Evolutionary conservation across 2,329 filamentous ascomycete genomes (phyloP), one percentile per base, ranked within the genome.

Genomic region (Talaromyces albobiverticillius): DNA sequence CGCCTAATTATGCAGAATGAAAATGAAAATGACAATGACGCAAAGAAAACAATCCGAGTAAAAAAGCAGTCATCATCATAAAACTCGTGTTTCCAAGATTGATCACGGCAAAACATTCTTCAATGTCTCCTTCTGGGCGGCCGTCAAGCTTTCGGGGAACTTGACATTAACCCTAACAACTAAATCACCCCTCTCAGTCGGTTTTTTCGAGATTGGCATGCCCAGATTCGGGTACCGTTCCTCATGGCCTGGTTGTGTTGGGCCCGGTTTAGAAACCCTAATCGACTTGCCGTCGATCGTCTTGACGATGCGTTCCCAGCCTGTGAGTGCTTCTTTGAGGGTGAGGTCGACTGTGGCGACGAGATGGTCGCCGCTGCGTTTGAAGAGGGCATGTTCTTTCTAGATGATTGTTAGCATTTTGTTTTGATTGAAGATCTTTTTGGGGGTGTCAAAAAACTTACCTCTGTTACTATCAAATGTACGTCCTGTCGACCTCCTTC

Each of bases 401-500:
- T 95, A 62, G 60, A 1, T 6, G 4, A 29, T 43, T 23, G 42
- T 55, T 55, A 55, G 42, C 18, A 18, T 48, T 1, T 13, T 83
- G 74, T 80, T 78, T 58, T 55, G 46, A 42, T 14, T 32, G 45
- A 9, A 38, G 13, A 29, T 10, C 26, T 26, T 16, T 14, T 32
- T n/a, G 20, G 20, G 8, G 29, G 10, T 14, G 26, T 36, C 16
- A n/a, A 29, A 6, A 5, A 40, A 67, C 86, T 79, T 83, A 92
- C 90, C 87, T 96, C 93, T 72, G 91, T 88, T 20, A 99, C 83
- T 55, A 99, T 87, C 65, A 99, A 95, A 71, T 96, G 92, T 50
- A 99, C 74, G 72, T 99, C 94, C 71, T 99, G 94, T 56, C 91
- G 89, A 13, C 93, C 93, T 40, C 94, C 94, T 67, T 97, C 94